Base-by-base conservation (phyloP, 805 yeast species). In the Lipomyces spencermartinsiae region DNA sequence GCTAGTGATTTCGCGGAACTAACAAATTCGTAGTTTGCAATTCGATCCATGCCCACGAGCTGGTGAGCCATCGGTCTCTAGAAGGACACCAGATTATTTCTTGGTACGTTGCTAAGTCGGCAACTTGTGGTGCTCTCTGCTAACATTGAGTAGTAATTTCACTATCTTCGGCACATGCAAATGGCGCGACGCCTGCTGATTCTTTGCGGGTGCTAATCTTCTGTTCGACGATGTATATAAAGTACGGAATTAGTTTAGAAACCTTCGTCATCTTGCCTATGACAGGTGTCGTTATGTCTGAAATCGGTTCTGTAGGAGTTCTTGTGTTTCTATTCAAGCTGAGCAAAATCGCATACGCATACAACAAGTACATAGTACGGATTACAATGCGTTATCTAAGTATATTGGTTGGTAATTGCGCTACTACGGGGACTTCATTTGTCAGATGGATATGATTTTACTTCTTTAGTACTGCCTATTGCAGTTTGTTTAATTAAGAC, bases 81-180 rank as follows among this genome's bases (percentile, higher is more conserved):
- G 98, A 80, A 90, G 93, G 77, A 92, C 97, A 4, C 98, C 98
- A 8, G 97, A 93, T 80, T 93, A 93, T 79, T 93, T 93, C 86
- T 85, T 93, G 80, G 91, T 82, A 84, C 16, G 65, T 35, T 46
- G 8, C 22, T 43, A 43, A 8, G 16, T 1, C 22, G 6, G 49
- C 16, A 16, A 43, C 22, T 3, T 43, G 16, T 3, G 49, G 43
- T 19, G n/a, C 49, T 8, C 9, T 43, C 22, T 8, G n/a, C 49
- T 43, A 16, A 43, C n/a, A 43, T 8, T 16, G 22, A 16, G 4
- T 12, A 43, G 49, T 43, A 43, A 43, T n/a, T 7, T n/a, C 49
- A 8, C 49, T 2, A 43, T 2, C n/a, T 16, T 43, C 22, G 49
- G n/a, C 25, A 16, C 8, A 43, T n/a, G 2, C 22, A 16, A 43